Base-by-base conservation (phyloP, 805 yeast genomes). In the Kurtzmaniella cleridarum region DNA sequence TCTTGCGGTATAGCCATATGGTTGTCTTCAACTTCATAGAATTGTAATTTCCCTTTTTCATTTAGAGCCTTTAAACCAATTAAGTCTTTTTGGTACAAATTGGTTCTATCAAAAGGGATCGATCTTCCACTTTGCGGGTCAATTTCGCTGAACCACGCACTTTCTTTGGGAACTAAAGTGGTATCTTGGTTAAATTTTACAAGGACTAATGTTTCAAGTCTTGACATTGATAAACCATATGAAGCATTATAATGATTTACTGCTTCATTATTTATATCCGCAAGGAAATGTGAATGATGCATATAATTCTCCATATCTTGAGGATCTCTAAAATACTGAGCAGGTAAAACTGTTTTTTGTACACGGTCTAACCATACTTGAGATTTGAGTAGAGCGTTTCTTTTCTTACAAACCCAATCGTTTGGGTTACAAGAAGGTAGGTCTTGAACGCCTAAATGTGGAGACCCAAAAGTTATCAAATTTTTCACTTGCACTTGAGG, bases 381-480 rank as follows among this genome's bases (percentile, higher is more conserved):
- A 30, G 57, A 58, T 53, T 73, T 79, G 42, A 85, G 54, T 1
- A 80, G 28, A 23, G 55, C 62, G 51, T 84, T 84, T 39, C 78
- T 64, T 27, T 62, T 60, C 41, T 69, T 59, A 49, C 93, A 84
- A 0, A 80, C 42, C 79, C 84, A 79, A 49, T 79, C 82, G 4
- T 57, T 53, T 0, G 66, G 60, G 16, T 50, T 48, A 53, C 90
- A 84, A 3, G 68, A 57, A 0, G 90, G 89, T 27, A 84, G 62
- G 41, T 85, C 91, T 44, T 69, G 64, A 3, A 85, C 72, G 1
- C 93, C 95, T 59, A 80, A 73, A 50, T 85, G 95, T 0, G 95
- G 95, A 1, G 88, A 78, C 0, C 95, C 95, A 59, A 81, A 83
- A 0, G 95, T 83, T 11, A 85, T 62, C 35, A 85, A 60, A 24